Base-by-base conservation (phyloP, 306 rosid genomes). In the Trichosanthes truncata region DNA sequence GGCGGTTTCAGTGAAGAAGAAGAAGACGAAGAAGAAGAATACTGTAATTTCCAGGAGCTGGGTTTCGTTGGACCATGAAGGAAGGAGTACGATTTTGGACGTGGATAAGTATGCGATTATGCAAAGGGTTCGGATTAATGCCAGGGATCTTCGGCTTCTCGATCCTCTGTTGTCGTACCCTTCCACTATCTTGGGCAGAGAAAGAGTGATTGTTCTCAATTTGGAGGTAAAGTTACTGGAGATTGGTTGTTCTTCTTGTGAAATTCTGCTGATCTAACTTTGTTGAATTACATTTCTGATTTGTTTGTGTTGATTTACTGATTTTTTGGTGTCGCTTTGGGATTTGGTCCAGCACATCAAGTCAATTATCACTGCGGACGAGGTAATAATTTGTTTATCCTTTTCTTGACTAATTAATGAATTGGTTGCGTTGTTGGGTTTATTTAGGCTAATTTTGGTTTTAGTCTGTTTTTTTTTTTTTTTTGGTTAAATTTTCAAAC, bases 291-390 rank as follows among this genome's bases (percentile, higher is more conserved):
- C 51, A 4, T 21, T 43, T n/a, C 0, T 26, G 6, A 18, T 61
- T 76, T 5, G 2, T 60, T 80, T 23, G 3, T 72, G 6, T 43
- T 80, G 21, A 72, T 46, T 71, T 11, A 46, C 29, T 81, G 57
- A 40, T 83, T 68, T 79, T 25, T n/a, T 49, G 78, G 23, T 62
- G 80, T 71, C 4, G 35, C 56, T 71, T 15, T 71, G 79, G 53
- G 14, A 63, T 84, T 49, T 43, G 59, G 76, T 71, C 38, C 97
- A 94, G 98, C 98, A 95, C 86, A 90, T 92, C 85, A 95, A 95
- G 79, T 97, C 98, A 40, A 92, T 95, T 56, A 95, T 95, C 81
- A 95, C 98, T 0, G 97, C 98, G 2, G 93, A 95, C 36, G 98
- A 95, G 97, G 98, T 94, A 84, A 36, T 86, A 35, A 43, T 60